A percentile compares a stretch with the other conserved stretches of the same genome.
phyloP scores from a whole-genome alignment of 148 eudicot species.

The Oxyria digyna region DNA sequence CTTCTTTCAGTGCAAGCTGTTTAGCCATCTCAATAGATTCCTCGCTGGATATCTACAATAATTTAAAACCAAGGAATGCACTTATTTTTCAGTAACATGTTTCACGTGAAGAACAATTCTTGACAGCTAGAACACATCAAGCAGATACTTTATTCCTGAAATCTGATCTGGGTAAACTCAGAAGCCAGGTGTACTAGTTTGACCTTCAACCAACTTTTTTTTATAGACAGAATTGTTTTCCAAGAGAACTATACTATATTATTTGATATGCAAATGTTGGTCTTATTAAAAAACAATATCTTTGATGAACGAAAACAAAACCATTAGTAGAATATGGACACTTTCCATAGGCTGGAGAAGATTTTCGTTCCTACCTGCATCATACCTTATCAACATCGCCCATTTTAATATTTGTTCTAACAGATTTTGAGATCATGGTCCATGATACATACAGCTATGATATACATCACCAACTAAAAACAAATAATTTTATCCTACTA shows the following conservation, averaged over 20 bases:
- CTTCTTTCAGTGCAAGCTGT: slow-evolving; percentile 59
- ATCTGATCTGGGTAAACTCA: background rate
- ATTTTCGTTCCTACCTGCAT: background rate
- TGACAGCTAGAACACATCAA: background rate
- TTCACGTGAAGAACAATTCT: too few species aligned
- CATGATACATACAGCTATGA: background rate
- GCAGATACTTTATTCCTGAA: background rate
- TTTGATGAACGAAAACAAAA: background rate
- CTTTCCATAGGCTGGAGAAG: background rate
- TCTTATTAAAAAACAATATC: background rate
- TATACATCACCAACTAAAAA: background rate
- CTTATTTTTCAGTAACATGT: too few species aligned
- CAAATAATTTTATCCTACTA: background rate
- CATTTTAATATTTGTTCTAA: background rate
- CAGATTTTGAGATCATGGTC: background rate
- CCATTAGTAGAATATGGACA: background rate
- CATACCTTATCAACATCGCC: background rate
- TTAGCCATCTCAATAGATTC: slow-evolving; percentile 73
- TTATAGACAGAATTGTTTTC: background rate
- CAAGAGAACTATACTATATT: background rate
- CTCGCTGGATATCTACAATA: slow-evolving; percentile 43
- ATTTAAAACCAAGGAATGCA: background rate
- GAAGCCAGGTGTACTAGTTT: background rate
- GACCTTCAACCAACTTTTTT: background rate
- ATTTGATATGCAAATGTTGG: background rate